phyloP scores from a whole-genome alignment of 495 filamentous ascomycete species.

The Penicillium mononematosum region DNA sequence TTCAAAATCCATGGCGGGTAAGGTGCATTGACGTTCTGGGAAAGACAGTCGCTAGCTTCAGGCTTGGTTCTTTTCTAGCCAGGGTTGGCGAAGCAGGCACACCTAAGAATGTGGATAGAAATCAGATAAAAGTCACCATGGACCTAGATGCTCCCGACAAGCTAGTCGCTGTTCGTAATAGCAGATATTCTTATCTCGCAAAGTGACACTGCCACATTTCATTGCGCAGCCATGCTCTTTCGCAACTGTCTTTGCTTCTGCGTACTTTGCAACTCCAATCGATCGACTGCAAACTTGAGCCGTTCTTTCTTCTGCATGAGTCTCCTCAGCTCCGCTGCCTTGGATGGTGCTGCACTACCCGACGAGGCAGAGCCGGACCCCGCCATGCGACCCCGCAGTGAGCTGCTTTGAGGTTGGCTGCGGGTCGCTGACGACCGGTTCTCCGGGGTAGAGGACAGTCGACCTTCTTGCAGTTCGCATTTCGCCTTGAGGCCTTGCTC shows the following conservation, averaged over 20 bases:
- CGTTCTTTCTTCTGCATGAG: constrained; percentile 74
- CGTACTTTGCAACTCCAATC: constrained; percentile 63
- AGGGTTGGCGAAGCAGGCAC: neutral
- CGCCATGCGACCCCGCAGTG: constrained; percentile 28
- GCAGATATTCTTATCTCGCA: neutral
- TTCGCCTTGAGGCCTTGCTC: constrained; percentile 69
- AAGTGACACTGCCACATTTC: constrained; percentile 8
- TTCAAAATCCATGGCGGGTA: neutral
- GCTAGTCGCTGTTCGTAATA: neutral
- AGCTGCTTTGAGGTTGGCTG: constrained; percentile 23
- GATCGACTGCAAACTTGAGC: constrained; percentile 72
- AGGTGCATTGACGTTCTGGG: neutral
- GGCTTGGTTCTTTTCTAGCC: neutral
- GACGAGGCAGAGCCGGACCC: constrained; percentile 34
- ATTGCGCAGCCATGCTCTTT: constrained; percentile 69
- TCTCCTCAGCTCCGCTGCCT: constrained; percentile 60
- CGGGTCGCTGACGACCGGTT: constrained; percentile 27
- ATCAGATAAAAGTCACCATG: too few relatives aligned
- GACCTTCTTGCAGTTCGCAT: constrained; percentile 67
- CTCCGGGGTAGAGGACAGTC: constrained; percentile 49
- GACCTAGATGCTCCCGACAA: neutral
- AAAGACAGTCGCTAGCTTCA: neutral
- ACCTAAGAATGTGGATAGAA: neutral
- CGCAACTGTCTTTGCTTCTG: constrained; percentile 72
- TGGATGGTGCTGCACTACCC: constrained; percentile 55